These are phyloP conservation scores for Phytopythium mirpurense DNA, from an alignment of 352 stramenopile species.

Conservation along the genomic window DNA sequence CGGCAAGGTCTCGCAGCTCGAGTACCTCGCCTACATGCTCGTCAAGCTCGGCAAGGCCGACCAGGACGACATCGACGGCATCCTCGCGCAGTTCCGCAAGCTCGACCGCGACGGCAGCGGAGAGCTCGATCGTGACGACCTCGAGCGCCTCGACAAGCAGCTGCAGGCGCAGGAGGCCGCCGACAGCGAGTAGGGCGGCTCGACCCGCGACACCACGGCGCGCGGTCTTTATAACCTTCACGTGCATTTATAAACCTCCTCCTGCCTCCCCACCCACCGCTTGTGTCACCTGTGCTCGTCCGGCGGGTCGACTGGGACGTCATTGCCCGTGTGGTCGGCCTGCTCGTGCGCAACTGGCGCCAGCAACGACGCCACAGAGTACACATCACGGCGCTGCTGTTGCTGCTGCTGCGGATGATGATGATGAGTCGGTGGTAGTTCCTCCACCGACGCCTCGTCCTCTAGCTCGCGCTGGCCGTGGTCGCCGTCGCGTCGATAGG, in stretches of 20 bases:
- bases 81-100: constrained; percentile 61
- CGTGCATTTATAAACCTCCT: too few relatives aligned
- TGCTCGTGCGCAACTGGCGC: background rate
- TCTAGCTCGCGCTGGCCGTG: background rate
- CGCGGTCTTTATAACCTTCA: too few relatives aligned
- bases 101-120: constrained; percentile 59
- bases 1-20: constrained; percentile 61
- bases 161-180: constrained; percentile 33
- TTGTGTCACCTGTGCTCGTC: too few relatives aligned
- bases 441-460: too few relatives aligned
- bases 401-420: too few relatives aligned
- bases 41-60: constrained; percentile 70
- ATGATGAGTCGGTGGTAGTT: too few relatives aligned
- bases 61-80: constrained; percentile 57
- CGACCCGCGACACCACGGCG: background rate
- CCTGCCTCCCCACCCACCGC: too few relatives aligned
- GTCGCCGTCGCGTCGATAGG: background rate
- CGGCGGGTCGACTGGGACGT: background rate
- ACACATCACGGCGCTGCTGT: background rate
- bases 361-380: background rate
- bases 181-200: constrained; percentile 4
- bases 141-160: constrained; percentile 54
- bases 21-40: constrained; percentile 69
- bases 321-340: background rate
- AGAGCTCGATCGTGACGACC: constrained; percentile 61